A percentile compares a stretch with the other conserved stretches of the same genome.
These are phyloP conservation scores for Hortaea werneckii DNA, from an alignment of 2,329 filamentous ascomycete genomes.

Conservation along the genomic window DNA sequence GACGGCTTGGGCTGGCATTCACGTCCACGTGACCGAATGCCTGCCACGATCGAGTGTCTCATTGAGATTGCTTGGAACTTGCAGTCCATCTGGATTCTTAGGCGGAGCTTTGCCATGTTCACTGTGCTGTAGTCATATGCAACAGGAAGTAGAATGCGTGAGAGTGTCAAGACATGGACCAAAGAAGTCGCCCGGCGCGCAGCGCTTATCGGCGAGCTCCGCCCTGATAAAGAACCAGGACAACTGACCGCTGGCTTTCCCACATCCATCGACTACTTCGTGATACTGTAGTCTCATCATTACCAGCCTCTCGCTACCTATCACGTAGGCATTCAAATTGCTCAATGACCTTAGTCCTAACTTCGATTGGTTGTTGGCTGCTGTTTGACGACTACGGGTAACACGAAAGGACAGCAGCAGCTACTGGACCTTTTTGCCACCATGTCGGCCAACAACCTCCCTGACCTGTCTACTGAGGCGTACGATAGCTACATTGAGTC, in stretches of 20 bases:
- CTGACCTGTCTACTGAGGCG: constrained; percentile 2
- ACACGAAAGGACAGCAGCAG: background rate
- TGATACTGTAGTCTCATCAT: background rate
- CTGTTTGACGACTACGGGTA: constrained; percentile 10
- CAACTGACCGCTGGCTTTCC: background rate
- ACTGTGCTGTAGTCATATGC: no score
- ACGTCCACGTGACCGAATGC: no score
- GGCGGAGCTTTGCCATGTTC: no score
- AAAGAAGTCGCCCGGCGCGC: background rate
- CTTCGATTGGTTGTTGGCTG: constrained; percentile 6
- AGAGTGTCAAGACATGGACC: no score
- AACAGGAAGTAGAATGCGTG: no score
- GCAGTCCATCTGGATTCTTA: no score
- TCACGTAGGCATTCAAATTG: background rate
- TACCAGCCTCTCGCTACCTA: background rate
- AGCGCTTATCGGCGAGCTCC: background rate
- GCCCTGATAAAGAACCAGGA: background rate
- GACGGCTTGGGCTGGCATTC: no score
- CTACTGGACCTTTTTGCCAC: background rate
- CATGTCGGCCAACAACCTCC: background rate
- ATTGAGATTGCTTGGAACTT: no score
- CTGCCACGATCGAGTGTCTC: no score
- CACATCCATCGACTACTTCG: background rate
- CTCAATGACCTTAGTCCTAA: constrained; percentile 9
- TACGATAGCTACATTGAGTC: constrained; percentile 36